These are phyloP conservation scores for Venturia nashicola DNA, from an alignment of 2,329 filamentous ascomycete genomes.

Conservation along the genomic window DNA sequence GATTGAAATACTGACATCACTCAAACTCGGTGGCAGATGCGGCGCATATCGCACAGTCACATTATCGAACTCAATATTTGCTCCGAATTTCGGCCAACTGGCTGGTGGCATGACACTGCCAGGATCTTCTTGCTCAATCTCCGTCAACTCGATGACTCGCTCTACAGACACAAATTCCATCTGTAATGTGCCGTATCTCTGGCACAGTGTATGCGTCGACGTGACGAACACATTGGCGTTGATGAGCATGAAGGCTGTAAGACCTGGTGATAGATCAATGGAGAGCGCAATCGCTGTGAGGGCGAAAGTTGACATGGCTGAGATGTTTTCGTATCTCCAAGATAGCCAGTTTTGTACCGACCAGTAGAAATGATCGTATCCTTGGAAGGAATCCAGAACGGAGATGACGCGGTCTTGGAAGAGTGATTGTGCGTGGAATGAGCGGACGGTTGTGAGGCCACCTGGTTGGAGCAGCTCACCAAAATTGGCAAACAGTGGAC, in stretches of 20 bases:
- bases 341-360: constrained; percentile 68
- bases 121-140: constrained; percentile 63
- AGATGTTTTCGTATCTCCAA: constrained; percentile 63
- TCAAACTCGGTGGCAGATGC: constrained; percentile 60
- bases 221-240: constrained; percentile 54
- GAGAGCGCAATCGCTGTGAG: constrained; percentile 65
- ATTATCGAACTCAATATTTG: constrained; percentile 63
- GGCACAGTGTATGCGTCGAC: constrained; percentile 62
- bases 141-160: constrained; percentile 67
- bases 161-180: constrained; percentile 90
- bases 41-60: constrained; percentile 72
- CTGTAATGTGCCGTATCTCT: constrained; percentile 70
- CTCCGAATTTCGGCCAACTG: constrained; percentile 60
- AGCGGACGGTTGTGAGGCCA: constrained; percentile 72
- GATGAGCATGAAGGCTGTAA: constrained; percentile 73
- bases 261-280: constrained; percentile 60
- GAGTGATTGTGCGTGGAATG: constrained; percentile 64
- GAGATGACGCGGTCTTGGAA: constrained; percentile 71
- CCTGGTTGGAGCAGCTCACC: constrained; percentile 60
- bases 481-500: constrained; percentile 83
- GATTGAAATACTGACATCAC: constrained; percentile 58
- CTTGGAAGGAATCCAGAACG: constrained; percentile 83
- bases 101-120: constrained; percentile 59
- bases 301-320: constrained; percentile 59
- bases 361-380: constrained; percentile 95